Conservation (phyloP, 164 flowering plant species). For the Liquidambar formosana region DNA sequence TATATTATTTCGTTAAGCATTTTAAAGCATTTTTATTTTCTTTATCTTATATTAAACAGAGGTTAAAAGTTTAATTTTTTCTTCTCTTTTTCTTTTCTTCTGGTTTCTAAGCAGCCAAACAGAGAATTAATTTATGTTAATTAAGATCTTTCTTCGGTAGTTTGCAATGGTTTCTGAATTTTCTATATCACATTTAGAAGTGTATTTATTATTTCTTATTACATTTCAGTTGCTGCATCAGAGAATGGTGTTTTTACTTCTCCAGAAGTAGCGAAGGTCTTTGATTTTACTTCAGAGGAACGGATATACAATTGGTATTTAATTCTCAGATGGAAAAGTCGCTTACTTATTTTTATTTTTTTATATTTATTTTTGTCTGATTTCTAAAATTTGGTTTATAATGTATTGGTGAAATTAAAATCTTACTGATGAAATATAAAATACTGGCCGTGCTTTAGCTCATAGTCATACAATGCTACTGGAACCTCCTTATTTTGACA, state of each 20-base stretch:
- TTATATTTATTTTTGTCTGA: not conserved
- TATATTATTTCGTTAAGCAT: no score
- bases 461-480: not conserved
- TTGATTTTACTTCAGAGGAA: slow-evolving; percentile 83
- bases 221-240: slow-evolving; percentile 50
- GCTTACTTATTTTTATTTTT: not conserved
- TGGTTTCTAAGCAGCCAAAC: no score
- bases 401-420: no score
- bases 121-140: not conserved
- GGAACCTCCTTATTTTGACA: no score
- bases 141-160: not conserved
- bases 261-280: slow-evolving; percentile 68
- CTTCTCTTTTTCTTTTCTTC: not conserved
- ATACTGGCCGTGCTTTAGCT: not conserved
- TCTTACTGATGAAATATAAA: not conserved
- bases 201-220: slow-evolving; percentile 1
- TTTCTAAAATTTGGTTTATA: no score
- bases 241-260: slow-evolving; percentile 64
- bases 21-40: no score
- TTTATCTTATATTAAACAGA: no score
- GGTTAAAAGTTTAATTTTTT: no score
- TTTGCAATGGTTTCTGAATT: not conserved
- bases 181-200: not conserved
- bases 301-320: slow-evolving; percentile 85
- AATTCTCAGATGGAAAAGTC: not conserved